Evolutionary conservation across 352 stramenopile species (phyloP).

Genomic region (Phytopythium kandeliae): DNA sequence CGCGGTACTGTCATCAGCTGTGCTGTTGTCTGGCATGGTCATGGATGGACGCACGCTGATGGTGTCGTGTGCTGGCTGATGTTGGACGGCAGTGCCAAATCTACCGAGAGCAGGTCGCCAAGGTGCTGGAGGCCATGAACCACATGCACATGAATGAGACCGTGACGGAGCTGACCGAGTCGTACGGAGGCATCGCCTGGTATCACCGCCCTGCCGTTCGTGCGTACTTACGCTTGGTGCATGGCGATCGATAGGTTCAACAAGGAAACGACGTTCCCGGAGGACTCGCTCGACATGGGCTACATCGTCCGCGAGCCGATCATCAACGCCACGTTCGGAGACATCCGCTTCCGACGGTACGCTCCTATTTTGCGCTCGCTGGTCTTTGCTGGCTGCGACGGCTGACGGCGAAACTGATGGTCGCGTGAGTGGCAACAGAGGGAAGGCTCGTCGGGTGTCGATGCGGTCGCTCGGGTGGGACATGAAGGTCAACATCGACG

Average conservation of each 20-base stretch:
- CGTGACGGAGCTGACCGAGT: slow-evolving; percentile 82
- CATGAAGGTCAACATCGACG: slow-evolving; percentile 87
- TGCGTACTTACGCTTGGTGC: too few species aligned
- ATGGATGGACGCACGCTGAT: neutral
- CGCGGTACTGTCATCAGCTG: slow-evolving; percentile 39
- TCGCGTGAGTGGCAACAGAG: slow-evolving; percentile 19
- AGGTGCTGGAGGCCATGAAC: slow-evolving; percentile 76
- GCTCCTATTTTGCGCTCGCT: slow-evolving; percentile 4
- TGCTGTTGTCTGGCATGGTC: too few species aligned
- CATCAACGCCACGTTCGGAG: slow-evolving; percentile 87
- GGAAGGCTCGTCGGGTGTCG: slow-evolving; percentile 75
- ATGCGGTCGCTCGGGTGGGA: slow-evolving; percentile 87
- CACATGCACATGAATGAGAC: slow-evolving; percentile 87
- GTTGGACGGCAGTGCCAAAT: slow-evolving; percentile 57
- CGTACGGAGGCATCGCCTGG: too few species aligned
- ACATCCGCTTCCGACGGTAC: slow-evolving; percentile 85
- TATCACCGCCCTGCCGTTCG: too few species aligned
- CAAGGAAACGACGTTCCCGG: slow-evolving; percentile 77
- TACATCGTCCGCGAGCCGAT: slow-evolving; percentile 85
- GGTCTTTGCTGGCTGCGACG: too few species aligned
- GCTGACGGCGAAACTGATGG: slow-evolving; percentile 1
- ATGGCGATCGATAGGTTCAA: slow-evolving; percentile 54
- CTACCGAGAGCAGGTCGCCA: slow-evolving; percentile 82
- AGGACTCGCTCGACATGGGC: slow-evolving; percentile 83
- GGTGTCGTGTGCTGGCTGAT: too few species aligned